These are phyloP conservation scores for Chlorella sp. DNA, from an alignment of 139 green algal species.

Conservation along the genomic window DNA sequence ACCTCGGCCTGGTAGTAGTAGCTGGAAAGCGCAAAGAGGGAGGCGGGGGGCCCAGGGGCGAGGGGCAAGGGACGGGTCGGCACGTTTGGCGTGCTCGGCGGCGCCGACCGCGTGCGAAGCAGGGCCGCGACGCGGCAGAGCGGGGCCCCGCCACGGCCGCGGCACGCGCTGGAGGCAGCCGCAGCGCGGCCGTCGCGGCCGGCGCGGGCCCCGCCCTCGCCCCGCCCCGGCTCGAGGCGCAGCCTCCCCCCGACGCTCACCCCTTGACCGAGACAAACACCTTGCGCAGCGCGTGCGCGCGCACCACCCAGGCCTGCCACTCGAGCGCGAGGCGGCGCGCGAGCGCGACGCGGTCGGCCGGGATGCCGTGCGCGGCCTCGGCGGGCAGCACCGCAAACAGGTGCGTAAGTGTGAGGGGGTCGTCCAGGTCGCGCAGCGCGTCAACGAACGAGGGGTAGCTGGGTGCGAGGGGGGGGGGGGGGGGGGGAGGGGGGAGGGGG, in stretches of 20 bases:
- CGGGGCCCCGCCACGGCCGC: too few relatives aligned
- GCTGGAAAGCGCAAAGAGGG: background rate
- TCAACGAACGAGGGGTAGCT: conserved; percentile 98
- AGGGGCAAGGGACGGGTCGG: background rate
- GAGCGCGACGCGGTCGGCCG: conserved; percentile 45
- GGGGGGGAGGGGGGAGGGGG: background rate
- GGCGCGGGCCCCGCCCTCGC: background rate
- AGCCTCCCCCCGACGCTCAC: background rate
- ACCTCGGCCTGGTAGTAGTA: conserved; percentile 86
- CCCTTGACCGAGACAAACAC: conserved; percentile 98
- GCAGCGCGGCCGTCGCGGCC: background rate
- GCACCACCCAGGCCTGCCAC: conserved; percentile 93
- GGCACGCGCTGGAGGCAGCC: too few relatives aligned
- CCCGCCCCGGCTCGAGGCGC: background rate
- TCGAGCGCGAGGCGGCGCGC: conserved; percentile 84
- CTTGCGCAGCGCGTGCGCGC: conserved; percentile 81
- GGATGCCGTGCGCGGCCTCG: conserved; percentile 54
- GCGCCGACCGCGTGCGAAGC: too few relatives aligned
- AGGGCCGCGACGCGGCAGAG: too few relatives aligned
- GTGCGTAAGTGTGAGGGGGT: conserved; percentile 94
- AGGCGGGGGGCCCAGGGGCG: background rate
- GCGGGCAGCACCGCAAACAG: conserved; percentile 95
- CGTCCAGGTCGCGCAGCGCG: conserved; percentile 97
- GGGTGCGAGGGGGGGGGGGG: background rate
- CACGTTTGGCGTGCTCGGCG: too few relatives aligned